phyloP scores from a whole-genome alignment of 2,329 filamentous ascomycete species.

The Neonectria ditissima region DNA sequence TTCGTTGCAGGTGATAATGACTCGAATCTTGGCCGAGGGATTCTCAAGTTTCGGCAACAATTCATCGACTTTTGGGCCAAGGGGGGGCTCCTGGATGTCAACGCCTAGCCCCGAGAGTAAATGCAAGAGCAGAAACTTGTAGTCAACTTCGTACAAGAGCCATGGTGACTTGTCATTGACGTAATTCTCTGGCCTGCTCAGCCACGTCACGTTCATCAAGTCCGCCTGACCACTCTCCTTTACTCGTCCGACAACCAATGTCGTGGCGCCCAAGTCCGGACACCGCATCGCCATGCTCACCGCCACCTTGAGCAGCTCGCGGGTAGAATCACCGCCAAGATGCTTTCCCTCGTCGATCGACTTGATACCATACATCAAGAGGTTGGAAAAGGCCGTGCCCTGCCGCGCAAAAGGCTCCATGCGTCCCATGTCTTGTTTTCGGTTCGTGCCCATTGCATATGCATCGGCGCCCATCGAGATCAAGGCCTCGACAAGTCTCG shows the following conservation, averaged over 20 bases:
- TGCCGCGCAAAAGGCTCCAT: conserved; percentile 4
- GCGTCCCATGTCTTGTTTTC: neutral
- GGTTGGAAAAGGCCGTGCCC: conserved; percentile 9
- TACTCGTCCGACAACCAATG: neutral
- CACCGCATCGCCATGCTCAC: conserved; percentile 11
- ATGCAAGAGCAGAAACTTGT: conserved; percentile 12
- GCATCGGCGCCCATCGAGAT: conserved; percentile 20
- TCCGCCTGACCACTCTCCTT: neutral
- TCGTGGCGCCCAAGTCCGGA: conserved; percentile 15
- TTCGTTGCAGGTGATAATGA: neutral
- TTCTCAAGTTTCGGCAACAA: conserved; percentile 19
- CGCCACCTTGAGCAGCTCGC: neutral
- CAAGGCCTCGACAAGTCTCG: conserved; percentile 7
- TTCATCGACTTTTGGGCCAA: neutral
- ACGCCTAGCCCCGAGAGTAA: neutral
- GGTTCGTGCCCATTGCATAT: conserved; percentile 7
- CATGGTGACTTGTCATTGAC: neutral
- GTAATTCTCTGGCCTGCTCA: neutral
- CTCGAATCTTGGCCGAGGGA: conserved; percentile 2
- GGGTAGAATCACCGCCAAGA: neutral
- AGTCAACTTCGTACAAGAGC: conserved; percentile 22
- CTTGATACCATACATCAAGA: conserved; percentile 6
- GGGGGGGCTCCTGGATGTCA: neutral
- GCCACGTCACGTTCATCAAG: neutral
- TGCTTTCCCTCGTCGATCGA: neutral